Evolutionary conservation across 257 asterid species (phyloP), one percentile per base, ranked within the genome.

Genomic region (Solanum ahanhuiri): DNA sequence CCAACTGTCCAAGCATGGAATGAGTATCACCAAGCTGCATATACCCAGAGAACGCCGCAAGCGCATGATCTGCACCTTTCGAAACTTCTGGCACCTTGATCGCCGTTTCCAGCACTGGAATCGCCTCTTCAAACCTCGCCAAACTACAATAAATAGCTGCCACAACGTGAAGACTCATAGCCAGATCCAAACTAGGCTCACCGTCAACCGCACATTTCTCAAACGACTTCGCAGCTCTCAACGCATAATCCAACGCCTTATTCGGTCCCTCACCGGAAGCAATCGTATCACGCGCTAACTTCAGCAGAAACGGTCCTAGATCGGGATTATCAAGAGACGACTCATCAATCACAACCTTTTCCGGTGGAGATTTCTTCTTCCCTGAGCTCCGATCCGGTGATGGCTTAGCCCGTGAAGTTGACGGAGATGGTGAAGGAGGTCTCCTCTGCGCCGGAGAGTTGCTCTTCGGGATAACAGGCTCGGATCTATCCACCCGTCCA

Each of bases 71-170:
- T 87, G 97, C 98, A 83, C 99, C 99, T 77, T 91, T 93, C 31
- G 90, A 88, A 34, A 91, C 93, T 82, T 95, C 98, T 73, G 99
- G 98, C 15, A 97, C 98, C 84, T 85, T 90, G 82, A 95, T 94
- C 75, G 98, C 99, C 91, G 97, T 89, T 88, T 97, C 99, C 87
- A 97, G 75, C 84, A 94, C 98, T 70, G 98, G 98, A 39, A 94
- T 93, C 70, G 99, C 98, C 92, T 97, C 99, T 85, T 97, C 98
- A 72, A 97, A 95, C 88, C 91, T 92, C 86, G 94, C 98, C 85
- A 97, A 90, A 89, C 99, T 97, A 85, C 99, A 97, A 88, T 94
- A 95, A 88, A 97, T 97, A 89, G 99, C 99, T 79, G 99, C 99
- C 87, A 97, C 95, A 0, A 97, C 99, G 89, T 95, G 98, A 83